Evolutionary conservation across 1,284 basidiomycete genomes (phyloP).

Genomic region (Ceratobasidium sp.): DNA sequence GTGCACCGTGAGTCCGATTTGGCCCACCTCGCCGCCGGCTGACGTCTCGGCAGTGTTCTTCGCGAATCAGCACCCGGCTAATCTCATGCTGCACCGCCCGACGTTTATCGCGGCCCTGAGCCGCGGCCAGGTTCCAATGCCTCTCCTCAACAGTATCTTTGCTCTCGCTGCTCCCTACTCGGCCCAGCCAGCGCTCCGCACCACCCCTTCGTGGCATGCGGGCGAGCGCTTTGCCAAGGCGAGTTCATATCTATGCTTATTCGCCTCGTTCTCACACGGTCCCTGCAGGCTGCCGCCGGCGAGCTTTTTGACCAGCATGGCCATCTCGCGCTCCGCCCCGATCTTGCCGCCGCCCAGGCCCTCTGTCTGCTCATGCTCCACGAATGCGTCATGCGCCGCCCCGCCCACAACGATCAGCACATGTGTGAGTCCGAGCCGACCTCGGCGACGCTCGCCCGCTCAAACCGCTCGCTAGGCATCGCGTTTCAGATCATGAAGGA

Average conservation of each 20-base stretch:
- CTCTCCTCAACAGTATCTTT: constrained; percentile 70
- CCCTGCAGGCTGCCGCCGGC: constrained; percentile 30
- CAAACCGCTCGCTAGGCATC: constrained; percentile 49
- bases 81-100: constrained; percentile 75
- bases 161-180: constrained; percentile 76
- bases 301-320: constrained; percentile 64
- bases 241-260: neutral
- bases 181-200: constrained; percentile 65
- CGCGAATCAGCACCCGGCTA: constrained; percentile 71
- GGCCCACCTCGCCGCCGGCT: constrained; percentile 27
- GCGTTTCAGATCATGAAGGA: constrained; percentile 66
- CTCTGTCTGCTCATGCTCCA: constrained; percentile 72
- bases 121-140: constrained; percentile 65
- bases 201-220: constrained; percentile 65
- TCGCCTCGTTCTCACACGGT: constrained; percentile 1
- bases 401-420: constrained; percentile 50
- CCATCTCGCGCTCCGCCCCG: constrained; percentile 45
- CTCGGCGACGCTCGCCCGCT: neutral
- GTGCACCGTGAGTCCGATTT: constrained; percentile 65
- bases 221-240: constrained; percentile 73
- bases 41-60: constrained; percentile 67
- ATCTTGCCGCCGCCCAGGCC: constrained; percentile 70
- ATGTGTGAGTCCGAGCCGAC: constrained; percentile 41
- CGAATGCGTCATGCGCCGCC: constrained; percentile 57
- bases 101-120: constrained; percentile 69